A percentile compares a stretch with the other conserved stretches of the same genome.
Evolutionary conservation across 257 asterid genomes (phyloP).

Genomic region (Datura wrightii): DNA sequence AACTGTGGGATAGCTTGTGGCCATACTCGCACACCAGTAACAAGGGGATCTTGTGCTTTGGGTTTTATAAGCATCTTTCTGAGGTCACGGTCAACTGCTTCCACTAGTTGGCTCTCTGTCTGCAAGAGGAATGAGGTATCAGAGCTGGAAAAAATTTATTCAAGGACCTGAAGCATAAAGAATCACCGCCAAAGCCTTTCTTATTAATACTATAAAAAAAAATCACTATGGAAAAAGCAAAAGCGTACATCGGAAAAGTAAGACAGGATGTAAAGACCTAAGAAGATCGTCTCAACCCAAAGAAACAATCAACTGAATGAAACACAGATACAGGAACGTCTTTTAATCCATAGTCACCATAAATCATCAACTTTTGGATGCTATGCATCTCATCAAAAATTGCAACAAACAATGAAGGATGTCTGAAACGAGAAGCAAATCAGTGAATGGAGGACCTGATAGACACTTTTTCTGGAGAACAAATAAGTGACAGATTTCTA

Average conservation of each 20-base stretch:
- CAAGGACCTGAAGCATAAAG: conserved; percentile 16
- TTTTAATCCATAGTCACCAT: conserved; percentile 15
- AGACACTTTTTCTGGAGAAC: not conserved
- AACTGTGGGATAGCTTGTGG: conserved; percentile 96
- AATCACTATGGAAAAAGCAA: not conserved
- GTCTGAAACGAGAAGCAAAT: not conserved
- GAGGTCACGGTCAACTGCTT: conserved; percentile 89
- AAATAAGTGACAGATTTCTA: not conserved
- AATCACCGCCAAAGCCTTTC: not conserved
- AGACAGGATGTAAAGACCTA: not conserved
- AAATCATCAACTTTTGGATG: not conserved
- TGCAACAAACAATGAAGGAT: not conserved
- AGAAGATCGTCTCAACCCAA: not conserved
- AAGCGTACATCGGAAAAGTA: not conserved
- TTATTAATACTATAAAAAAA: not conserved
- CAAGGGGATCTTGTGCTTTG: conserved; percentile 70
- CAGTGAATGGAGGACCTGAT: not conserved
- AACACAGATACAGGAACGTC: not conserved
- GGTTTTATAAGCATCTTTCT: conserved; percentile 85
- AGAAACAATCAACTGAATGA: not conserved
- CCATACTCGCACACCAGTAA: conserved; percentile 85
- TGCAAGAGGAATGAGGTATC: conserved; percentile 44
- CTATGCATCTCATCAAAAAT: not conserved
- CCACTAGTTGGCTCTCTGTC: conserved; percentile 88
- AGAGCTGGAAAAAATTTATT: conserved; percentile 33